Evolutionary conservation across 2,329 filamentous ascomycete species (phyloP), one percentile per base, ranked within the genome.

Genomic region (Sordariomycetes sp.): DNA sequence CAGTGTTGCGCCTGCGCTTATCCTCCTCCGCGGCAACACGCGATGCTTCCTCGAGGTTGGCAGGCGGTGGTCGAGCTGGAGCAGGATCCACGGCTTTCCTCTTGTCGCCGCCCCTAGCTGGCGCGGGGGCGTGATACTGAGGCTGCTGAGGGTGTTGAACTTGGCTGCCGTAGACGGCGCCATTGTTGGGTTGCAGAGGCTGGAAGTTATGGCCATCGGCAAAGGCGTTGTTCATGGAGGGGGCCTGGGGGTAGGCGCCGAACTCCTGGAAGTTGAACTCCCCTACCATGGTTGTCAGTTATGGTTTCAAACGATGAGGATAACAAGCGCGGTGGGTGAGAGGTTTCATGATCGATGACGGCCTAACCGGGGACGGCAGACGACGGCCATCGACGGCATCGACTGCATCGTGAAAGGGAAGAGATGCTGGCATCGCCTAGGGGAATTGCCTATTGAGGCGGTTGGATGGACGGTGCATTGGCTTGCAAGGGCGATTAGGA

Each of bases 1-100:
- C 86, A 3, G 87, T 93, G 63, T 94, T 94, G 43, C 86, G 79
- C 39, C 86, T 78, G 32, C 86, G 81, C 64, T 93, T 93, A 56
- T 94, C 86, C 59, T 94, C 86, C 57, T 94, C 86, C 16, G 86
- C 86, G 10, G 82, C 82, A 6, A 78, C 46, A 25, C 83, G 79
- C 10, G 81, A 80, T 25, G 75, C 67, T 42, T 87, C 83, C 55
- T 88, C 83, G 32, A 82, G 71, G 46, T 61, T 72, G 39, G 77
- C 43, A 30, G 70, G 59, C 36, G 8, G 11, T n/a, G n/a, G n/a
- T n/a, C n/a, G n/a, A n/a, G n/a, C n/a, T n/a, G n/a, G n/a, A 4
- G n/a, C 15, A n/a, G 57, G 67, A 20, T 55, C 51, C 36, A 69
- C 66, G 16, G 65, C 51, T 45, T 68, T 63, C 42, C 61, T 61